Percentiles rank a stretch among this genome's conserved stretches.
Conservation (phyloP, 176 grass and related monocot species). For the Phyllostachys edulis region DNA sequence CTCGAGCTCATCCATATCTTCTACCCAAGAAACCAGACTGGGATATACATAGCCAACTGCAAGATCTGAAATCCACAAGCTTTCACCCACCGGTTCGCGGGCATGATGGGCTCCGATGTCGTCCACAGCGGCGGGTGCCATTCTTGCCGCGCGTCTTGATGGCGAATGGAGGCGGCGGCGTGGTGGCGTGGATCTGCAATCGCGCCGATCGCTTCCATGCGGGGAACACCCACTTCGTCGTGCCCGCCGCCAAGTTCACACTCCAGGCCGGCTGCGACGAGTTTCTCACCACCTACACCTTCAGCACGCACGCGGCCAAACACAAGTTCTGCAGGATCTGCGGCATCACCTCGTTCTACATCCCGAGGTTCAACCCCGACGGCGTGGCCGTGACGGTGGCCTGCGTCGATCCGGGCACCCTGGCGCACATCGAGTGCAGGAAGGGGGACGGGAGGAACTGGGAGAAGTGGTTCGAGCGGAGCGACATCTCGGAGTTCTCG, state of each 20-base stretch:
- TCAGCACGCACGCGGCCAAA: slow-evolving; percentile 75
- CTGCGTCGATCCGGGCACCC: slow-evolving; percentile 70
- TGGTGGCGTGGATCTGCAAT: slow-evolving; percentile 73
- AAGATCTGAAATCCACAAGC: not conserved
- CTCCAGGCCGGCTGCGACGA: slow-evolving; percentile 42
- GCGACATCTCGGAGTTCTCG: not conserved
- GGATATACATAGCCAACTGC: not conserved
- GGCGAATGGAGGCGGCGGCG: slow-evolving; percentile 53
- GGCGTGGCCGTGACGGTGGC: slow-evolving; percentile 60
- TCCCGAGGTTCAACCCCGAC: slow-evolving; percentile 66
- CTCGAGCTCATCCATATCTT: not conserved
- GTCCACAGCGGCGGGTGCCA: slow-evolving; percentile 80
- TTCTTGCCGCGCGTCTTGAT: slow-evolving; percentile 70
- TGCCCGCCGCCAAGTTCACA: slow-evolving; percentile 60
- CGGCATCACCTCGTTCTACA: slow-evolving; percentile 88
- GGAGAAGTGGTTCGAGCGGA: slow-evolving; percentile 31
- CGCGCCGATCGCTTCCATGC: slow-evolving; percentile 81
- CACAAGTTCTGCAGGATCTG: slow-evolving; percentile 84
- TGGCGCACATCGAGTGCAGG: slow-evolving; percentile 61
- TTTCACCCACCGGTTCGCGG: too few relatives aligned
- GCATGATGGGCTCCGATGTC: slow-evolving; percentile 37
- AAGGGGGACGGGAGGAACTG: slow-evolving; percentile 56
- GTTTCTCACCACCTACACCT: slow-evolving; percentile 77
- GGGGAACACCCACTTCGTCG: slow-evolving; percentile 63
- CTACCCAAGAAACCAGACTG: not conserved